Base-by-base conservation (phyloP, 768 basidiomycete species). In the Brasilioporus rufonigricans region DNA sequence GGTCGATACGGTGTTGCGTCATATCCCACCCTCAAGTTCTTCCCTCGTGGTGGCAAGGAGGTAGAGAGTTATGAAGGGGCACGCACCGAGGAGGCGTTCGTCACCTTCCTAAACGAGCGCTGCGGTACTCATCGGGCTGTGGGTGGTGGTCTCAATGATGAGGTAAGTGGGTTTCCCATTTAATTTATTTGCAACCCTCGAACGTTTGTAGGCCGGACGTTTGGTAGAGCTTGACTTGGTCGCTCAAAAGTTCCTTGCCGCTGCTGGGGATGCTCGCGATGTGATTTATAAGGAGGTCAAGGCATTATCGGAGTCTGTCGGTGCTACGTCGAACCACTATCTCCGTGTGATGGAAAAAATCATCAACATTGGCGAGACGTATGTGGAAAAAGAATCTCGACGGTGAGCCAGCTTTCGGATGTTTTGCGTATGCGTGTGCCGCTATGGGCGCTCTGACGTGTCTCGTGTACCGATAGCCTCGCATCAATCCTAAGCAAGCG, bases 11-110 rank as follows among this genome's bases (percentile, higher is more conserved):
- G 77, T 6, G 81, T 99, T 53, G 64, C 71, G 19, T 83, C 86
- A 55, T 99, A 85, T 84, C 97, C 97, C 0, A 98, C 95, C 19
- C 84, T 99, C 77, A 95, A 93, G 71, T 95, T 95, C 79, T 97
- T 93, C 85, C 80, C 90, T 59, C 86, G 86, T 61, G 83, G 78
- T 59, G 77, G 78, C 62, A 84, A 84, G 65, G 79, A 81, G 55
- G 80, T 83, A 12, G 75, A 85, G 46, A 74, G 72, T 27, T 99
- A 98, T 70, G 77, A 84, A 12, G 83, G 82, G 23, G 84, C 77
- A 35, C 82, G 96, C 53, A 76, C 79, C 1, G 91, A 93, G 66
- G 78, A 77, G 18, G 93, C 84, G 31, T 85, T 98, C 60, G 82
- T 91, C 50, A 69, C 72, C 11, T 96, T 81, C 77, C 76, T 98